A percentile compares a stretch with the other conserved stretches of the same genome.
Evolutionary conservation across 352 stramenopile genomes (phyloP).

Genomic region (Peronosclerospora sorghi): DNA sequence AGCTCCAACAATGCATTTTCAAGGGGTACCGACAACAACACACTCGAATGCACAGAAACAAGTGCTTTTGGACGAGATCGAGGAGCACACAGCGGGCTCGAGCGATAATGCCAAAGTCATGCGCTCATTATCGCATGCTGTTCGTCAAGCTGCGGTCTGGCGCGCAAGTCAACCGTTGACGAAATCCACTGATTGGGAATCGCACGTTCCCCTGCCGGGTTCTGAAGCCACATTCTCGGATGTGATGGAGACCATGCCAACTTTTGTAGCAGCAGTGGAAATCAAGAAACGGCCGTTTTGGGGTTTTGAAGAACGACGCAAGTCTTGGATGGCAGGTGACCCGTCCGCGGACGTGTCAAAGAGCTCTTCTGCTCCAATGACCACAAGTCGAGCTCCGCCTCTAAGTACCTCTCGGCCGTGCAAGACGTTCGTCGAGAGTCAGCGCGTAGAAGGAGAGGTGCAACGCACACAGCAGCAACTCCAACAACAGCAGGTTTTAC

Average conservation of each 20-base stretch:
- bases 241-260: constrained; percentile 55
- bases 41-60: constrained; percentile 13
- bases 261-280: constrained; percentile 30
- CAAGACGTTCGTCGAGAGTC: constrained; percentile 26
- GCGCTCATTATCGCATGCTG: constrained; percentile 62
- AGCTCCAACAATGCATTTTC: constrained; percentile 3
- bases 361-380: constrained; percentile 12
- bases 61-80: constrained; percentile 61
- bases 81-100: constrained; percentile 45
- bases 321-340: constrained; percentile 68
- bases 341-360: constrained; percentile 11
- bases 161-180: constrained; percentile 60
- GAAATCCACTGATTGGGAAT: constrained; percentile 57
- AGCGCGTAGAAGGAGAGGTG: constrained; percentile 19
- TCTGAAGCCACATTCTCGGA: constrained; percentile 69
- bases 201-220: constrained; percentile 37
- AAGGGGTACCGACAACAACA: constrained; percentile 11
- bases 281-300: constrained; percentile 31
- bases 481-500: constrained; percentile 19
- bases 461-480: constrained; percentile 23
- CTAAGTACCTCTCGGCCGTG: constrained; percentile 14
- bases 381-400: constrained; percentile 10
- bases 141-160: constrained; percentile 71
- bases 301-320: constrained; percentile 49
- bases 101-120: constrained; percentile 56